A percentile compares a stretch with the other conserved stretches of the same genome.
These are phyloP conservation scores for Neurospora sp. DNA, from an alignment of 495 filamentous ascomycete species.

Conservation along the genomic window DNA sequence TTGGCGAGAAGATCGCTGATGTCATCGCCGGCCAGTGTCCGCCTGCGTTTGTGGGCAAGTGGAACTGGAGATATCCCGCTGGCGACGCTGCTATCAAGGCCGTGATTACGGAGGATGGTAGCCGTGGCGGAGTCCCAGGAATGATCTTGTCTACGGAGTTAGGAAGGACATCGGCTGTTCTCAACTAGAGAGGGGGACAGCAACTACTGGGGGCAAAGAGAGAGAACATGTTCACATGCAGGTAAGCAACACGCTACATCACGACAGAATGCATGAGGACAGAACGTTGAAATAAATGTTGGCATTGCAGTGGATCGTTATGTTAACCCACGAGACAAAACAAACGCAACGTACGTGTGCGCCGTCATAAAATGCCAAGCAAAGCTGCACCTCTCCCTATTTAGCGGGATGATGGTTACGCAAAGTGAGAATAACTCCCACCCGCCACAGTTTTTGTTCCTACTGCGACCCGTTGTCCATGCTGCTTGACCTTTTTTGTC, in stretches of 20 bases:
- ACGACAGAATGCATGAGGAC: not conserved
- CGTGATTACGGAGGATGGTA: constrained; percentile 53
- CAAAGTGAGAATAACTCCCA: not conserved
- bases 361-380: not conserved
- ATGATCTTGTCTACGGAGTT: constrained; percentile 45
- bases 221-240: not conserved
- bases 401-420: not conserved
- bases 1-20: constrained; percentile 70
- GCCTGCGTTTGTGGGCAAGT: constrained; percentile 49
- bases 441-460: not conserved
- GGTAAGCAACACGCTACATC: not conserved
- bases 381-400: not conserved
- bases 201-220: not conserved
- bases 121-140: constrained; percentile 46
- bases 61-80: constrained; percentile 48
- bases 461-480: not conserved
- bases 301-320: not conserved
- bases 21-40: constrained; percentile 48
- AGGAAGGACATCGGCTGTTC: constrained; percentile 16
- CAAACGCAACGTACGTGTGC: not conserved
- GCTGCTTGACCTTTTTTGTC: not conserved
- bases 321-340: not conserved
- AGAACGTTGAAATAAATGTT: not conserved
- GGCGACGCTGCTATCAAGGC: constrained; percentile 10
- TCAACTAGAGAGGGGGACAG: not conserved